Base-by-base conservation (phyloP, 495 filamentous ascomycete genomes). In the Podospora sp. region DNA sequence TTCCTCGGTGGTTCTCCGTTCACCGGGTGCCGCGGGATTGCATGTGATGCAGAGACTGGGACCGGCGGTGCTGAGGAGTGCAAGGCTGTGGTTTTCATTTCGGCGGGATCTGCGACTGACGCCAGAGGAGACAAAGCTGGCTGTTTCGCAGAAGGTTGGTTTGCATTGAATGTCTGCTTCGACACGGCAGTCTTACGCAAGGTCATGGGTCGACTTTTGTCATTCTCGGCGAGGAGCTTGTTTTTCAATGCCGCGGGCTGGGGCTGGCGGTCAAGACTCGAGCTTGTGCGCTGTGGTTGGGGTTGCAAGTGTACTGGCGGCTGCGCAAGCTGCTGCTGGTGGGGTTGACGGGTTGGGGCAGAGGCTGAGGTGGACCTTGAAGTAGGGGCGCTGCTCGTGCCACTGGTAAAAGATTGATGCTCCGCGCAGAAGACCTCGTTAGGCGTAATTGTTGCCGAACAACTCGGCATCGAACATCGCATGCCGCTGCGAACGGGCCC, bases 1-100 rank as follows among this genome's bases (percentile, higher is more conserved):
- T 73, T 76, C 40, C 56, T 66, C 11, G 53, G 18, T 11, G 71
- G 67, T 46, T 73, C 67, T 20, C 61, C 65, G 51, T 62, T 50
- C 51, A 11, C 20, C 21, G 16, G 40, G 26, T 14, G 11, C 4
- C 36, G 33, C 2, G 67, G 69, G 14, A 66, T 66, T 20, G 33
- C 56, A 24, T 65, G 67, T 25, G 63, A 60, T 21, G 71, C 69
- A 58, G 63, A 51, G 29, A 55, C 68, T 6, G 55, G 4, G 3
- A 61, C 65, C 25, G 60, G 60, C 27, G 57, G 51, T 11, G 21
- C 60, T 27, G 21, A 50, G 21, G 60, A 18, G 16, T 46, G 21
- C 40, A 18, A 46, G 33, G 60, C 35, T 25, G 60, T 25, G 22
- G 25, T 20, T 33, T 33, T 33, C 40, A 46, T 46, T 11, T 18